These are phyloP conservation scores for Crinitomyces ghanaensis DNA, from an alignment of 805 yeast species.

Conservation along the genomic window DNA sequence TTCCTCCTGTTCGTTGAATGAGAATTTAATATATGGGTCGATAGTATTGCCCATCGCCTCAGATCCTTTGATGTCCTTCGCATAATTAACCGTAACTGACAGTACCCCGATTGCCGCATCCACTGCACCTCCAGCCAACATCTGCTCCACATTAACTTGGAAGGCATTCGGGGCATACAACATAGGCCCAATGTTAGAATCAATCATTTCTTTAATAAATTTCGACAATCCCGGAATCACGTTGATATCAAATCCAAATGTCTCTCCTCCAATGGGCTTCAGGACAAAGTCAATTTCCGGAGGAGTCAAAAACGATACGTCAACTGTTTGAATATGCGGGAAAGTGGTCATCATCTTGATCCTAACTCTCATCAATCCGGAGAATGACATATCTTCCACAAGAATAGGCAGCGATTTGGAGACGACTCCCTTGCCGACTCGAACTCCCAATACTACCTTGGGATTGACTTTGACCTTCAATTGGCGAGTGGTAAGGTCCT, in stretches of 20 bases:
- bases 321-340: slow-evolving; percentile 90
- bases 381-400: slow-evolving; percentile 70
- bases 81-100: slow-evolving; percentile 54
- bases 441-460: slow-evolving; percentile 62
- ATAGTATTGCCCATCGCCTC: slow-evolving; percentile 63
- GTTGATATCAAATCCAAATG: slow-evolving; percentile 80
- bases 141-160: slow-evolving; percentile 84
- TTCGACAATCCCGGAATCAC: slow-evolving; percentile 79
- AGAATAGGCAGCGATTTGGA: slow-evolving; percentile 57
- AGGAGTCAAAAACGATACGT: slow-evolving; percentile 71
- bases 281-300: slow-evolving; percentile 82
- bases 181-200: slow-evolving; percentile 81
- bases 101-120: slow-evolving; percentile 82
- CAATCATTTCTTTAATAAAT: slow-evolving; percentile 73
- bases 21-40: slow-evolving; percentile 80
- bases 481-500: slow-evolving; percentile 79
- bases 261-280: slow-evolving; percentile 67
- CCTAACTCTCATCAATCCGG: slow-evolving; percentile 64
- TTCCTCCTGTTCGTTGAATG: slow-evolving; percentile 40
- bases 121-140: slow-evolving; percentile 69
- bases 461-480: slow-evolving; percentile 76
- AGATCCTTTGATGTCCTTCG: slow-evolving; percentile 57
- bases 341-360: slow-evolving; percentile 80
- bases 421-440: slow-evolving; percentile 64
- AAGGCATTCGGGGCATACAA: slow-evolving; percentile 82